phyloP scores from a whole-genome alignment of 352 stramenopile genomes.

The Phytophthora kernoviae region DNA sequence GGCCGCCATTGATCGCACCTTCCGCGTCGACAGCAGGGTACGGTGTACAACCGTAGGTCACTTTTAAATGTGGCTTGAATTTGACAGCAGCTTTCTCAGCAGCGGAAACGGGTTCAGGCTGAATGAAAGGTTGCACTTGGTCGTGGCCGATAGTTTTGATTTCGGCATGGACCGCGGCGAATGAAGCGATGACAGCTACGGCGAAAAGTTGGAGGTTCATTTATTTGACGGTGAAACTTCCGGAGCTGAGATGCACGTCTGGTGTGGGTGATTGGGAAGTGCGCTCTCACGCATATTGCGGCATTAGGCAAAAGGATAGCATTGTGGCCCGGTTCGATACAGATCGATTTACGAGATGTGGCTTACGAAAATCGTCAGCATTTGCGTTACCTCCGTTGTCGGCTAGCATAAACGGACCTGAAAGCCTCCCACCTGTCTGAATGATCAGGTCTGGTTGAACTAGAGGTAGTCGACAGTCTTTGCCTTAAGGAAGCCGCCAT shows the following conservation, averaged over 20 bases:
- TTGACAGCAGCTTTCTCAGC: conserved; percentile 14
- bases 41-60: conserved; percentile 36
- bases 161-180: conserved; percentile 11
- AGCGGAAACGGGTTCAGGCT: conserved; percentile 7
- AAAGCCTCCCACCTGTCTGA: too few relatives aligned
- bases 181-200: conserved; percentile 7
- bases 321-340: too few relatives aligned
- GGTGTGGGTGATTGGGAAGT: background rate
- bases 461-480: too few relatives aligned
- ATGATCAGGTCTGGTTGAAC: too few relatives aligned
- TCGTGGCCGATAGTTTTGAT: conserved; percentile 29
- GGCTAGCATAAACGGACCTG: too few relatives aligned
- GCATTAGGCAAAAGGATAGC: too few relatives aligned
- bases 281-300: too few relatives aligned
- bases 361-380: too few relatives aligned
- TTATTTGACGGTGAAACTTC: background rate
- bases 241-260: background rate
- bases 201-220: conserved; percentile 18
- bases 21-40: conserved; percentile 36
- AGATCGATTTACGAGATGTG: too few relatives aligned
- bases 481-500: too few relatives aligned
- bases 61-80: conserved; percentile 25
- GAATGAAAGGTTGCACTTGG: conserved; percentile 17
- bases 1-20: conserved; percentile 30
- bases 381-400: too few relatives aligned